Evolutionary conservation across 768 basidiomycete species (phyloP), one percentile per base, ranked within the genome.

Genomic region (Tephrocybe sp.): DNA sequence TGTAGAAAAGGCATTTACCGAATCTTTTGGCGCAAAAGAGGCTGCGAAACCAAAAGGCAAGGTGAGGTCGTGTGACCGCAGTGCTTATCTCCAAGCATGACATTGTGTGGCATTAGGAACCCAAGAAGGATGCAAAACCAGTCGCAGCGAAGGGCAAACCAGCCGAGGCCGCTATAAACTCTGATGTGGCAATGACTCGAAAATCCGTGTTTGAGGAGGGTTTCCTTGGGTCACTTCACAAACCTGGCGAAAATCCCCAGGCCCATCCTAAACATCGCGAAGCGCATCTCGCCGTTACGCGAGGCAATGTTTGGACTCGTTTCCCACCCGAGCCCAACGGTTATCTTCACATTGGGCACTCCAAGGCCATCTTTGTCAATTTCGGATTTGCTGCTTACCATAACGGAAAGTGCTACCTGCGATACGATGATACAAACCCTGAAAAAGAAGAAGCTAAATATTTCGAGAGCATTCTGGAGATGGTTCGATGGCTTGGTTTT

Each of bases 301-400:
- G 79, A 12, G 91, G 93, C 7, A 74, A 81, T 44, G 95, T 98
- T 3, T 87, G 86, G 73, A 99, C 97, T 10, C 91, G 97, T 33
- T 99, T 99, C 72, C 97, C 97, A 21, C 97, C 97, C 2, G 97
- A 99, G 71, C 97, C 97, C 3, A 99, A 99, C 65, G 97, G 97
- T 11, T 98, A 81, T 71, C 78, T 98, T 34, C 97, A 93, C 61
- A 88, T 93, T 58, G 96, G 96, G 2, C 97, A 99, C 64, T 98
- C 95, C 44, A 99, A 99, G 65, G 96, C 97, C 2, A 98, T 99
- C 62, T 96, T 97, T 62, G 86, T 98, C 55, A 90, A 95, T 68
- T 99, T 98, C 67, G 97, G 97, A n/a, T 99, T 93, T 65, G 97
- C 97, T 28, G 93, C 93, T 12, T 84, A 94, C 67, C 79, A 97